A percentile compares a stretch with the other conserved stretches of the same genome.
phyloP scores from a whole-genome alignment of 768 basidiomycete genomes.

The Neoboletus magnificus region DNA sequence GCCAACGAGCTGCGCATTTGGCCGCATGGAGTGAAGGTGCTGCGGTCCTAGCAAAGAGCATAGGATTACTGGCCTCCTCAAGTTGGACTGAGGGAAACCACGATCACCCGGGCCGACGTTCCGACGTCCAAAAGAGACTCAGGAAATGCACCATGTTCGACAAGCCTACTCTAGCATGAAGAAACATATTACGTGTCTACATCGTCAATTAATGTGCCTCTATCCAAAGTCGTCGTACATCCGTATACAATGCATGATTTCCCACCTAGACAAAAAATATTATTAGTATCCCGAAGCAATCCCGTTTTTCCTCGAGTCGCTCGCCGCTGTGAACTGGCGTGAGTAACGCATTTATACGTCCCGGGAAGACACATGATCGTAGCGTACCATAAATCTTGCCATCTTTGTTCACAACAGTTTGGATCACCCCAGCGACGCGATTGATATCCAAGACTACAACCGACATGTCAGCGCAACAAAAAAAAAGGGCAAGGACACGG shows the following conservation, averaged over 20 bases:
- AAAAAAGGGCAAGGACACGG: not conserved
- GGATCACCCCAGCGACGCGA: slow-evolving; percentile 73
- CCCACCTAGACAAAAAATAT: no score
- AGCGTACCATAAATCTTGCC: slow-evolving; percentile 62
- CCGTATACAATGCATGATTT: no score
- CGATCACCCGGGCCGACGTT: not conserved
- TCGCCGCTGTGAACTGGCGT: slow-evolving; percentile 54
- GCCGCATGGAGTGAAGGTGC: not conserved
- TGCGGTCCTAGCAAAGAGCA: not conserved
- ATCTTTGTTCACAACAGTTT: slow-evolving; percentile 53
- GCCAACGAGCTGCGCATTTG: not conserved
- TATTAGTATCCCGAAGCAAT: slow-evolving; percentile 78
- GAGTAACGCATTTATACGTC: not conserved
- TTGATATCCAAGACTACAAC: slow-evolving; percentile 59
- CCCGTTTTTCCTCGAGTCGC: slow-evolving; percentile 92
- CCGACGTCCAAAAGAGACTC: not conserved
- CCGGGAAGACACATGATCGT: not conserved
- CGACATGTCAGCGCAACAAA: not conserved
- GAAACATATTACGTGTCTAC: not conserved
- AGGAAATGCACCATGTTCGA: not conserved
- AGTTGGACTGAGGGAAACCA: not conserved
- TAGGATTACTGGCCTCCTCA: not conserved
- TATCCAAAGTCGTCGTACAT: not conserved
- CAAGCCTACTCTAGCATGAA: not conserved
- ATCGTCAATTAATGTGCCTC: not conserved